Conservation (phyloP, 1,139 yeast species). For the Chernovozyma sophiae-reginae region DNA sequence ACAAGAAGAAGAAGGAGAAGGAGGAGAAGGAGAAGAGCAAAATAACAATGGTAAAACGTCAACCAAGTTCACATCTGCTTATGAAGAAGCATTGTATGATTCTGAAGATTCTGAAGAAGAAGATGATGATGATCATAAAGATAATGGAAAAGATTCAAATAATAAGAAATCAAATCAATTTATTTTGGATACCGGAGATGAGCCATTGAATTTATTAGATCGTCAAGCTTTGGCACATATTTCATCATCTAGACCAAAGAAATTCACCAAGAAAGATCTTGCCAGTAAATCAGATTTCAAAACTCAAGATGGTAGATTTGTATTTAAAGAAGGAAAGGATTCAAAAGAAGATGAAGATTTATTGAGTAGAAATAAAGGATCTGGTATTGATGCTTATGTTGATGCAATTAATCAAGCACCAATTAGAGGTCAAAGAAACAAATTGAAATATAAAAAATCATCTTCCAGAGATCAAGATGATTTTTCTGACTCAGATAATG, state of each 20-base stretch:
- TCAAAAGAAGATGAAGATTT: slow-evolving; percentile 45
- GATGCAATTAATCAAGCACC: slow-evolving; percentile 94
- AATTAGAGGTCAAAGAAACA: slow-evolving; percentile 86
- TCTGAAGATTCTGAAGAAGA: slow-evolving; percentile 53
- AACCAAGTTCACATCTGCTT: slow-evolving; percentile 65
- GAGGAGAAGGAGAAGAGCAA: slow-evolving; percentile 11
- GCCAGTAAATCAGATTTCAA: slow-evolving; percentile 46
- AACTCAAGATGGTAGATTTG: slow-evolving; percentile 52
- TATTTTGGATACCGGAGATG: slow-evolving; percentile 74
- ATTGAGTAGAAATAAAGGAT: slow-evolving; percentile 42
- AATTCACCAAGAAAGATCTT: slow-evolving; percentile 41
- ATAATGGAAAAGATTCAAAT: slow-evolving; percentile 15
- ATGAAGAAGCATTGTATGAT: slow-evolving; percentile 72
- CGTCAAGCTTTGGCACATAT: slow-evolving; percentile 81
- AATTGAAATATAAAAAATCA: slow-evolving; percentile 76
- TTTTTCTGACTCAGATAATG: slow-evolving; percentile 49
- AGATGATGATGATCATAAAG: slow-evolving; percentile 24
- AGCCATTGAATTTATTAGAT: slow-evolving; percentile 87
- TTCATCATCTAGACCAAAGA: slow-evolving; percentile 77
- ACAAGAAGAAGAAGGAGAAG: slow-evolving; percentile 39
- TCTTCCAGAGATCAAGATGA: slow-evolving; percentile 49
- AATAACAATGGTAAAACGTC: slow-evolving; percentile 13
- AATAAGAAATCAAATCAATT: slow-evolving; percentile 49
- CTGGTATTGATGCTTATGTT: slow-evolving; percentile 84
- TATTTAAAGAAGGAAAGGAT: slow-evolving; percentile 33